Percentiles rank a stretch among this genome's conserved stretches.
These are phyloP conservation scores for Phaeoacremonium minimum DNA, from an alignment of 2,329 filamentous ascomycete genomes.

Conservation along the genomic window DNA sequence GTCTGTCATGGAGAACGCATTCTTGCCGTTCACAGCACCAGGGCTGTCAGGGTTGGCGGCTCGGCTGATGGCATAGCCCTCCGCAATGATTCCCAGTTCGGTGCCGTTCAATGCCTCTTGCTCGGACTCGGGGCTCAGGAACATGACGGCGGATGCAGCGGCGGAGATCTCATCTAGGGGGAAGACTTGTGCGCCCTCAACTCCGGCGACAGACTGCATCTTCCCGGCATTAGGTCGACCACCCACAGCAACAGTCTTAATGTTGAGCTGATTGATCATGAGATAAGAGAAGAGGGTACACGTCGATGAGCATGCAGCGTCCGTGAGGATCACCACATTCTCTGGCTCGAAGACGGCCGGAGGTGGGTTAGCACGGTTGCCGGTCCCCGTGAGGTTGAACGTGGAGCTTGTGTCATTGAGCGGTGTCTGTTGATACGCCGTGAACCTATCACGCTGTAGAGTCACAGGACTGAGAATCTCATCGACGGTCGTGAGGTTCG, in stretches of 20 bases:
- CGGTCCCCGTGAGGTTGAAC: conserved; percentile 37
- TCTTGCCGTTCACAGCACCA: conserved; percentile 29
- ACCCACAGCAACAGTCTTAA: conserved; percentile 43
- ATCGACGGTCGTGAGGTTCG: conserved; percentile 20
- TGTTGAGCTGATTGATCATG: conserved; percentile 42
- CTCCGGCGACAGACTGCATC: conserved; percentile 45
- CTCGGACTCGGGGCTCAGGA: conserved; percentile 12
- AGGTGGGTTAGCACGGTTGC: conserved; percentile 31
- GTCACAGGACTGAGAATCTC: conserved; percentile 25
- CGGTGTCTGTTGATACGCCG: conserved; percentile 37
- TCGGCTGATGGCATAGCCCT: conserved; percentile 26
- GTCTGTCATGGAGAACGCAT: conserved; percentile 23
- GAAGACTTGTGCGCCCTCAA: conserved; percentile 38
- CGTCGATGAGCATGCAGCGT: conserved; percentile 50
- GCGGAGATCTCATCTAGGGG: conserved; percentile 19
- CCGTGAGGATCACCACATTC: conserved; percentile 48
- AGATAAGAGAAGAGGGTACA: conserved; percentile 53
- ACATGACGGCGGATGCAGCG: conserved; percentile 18
- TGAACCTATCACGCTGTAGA: conserved; percentile 43
- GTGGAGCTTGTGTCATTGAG: conserved; percentile 22
- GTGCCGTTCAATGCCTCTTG: conserved; percentile 11
- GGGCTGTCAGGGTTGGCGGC: conserved; percentile 13
- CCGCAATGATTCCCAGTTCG: conserved; percentile 23
- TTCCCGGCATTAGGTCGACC: conserved; percentile 35
- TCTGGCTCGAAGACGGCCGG: conserved; percentile 44